Evolutionary conservation across 305 asterid species (phyloP), one percentile per base, ranked within the genome.

Genomic region (Andrographis paniculata): DNA sequence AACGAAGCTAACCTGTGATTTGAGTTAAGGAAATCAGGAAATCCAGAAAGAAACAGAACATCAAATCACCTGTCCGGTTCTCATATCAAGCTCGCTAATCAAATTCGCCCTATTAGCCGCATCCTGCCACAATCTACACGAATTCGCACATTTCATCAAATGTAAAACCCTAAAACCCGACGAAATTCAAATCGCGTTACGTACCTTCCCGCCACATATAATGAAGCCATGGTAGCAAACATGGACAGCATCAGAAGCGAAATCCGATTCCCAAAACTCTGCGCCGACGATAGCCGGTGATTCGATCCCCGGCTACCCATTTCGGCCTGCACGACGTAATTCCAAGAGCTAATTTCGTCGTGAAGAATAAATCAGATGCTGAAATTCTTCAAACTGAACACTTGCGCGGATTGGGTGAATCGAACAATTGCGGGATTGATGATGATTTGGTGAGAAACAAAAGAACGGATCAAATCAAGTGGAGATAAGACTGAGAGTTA

Each of bases 71-170:
- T 72, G 94, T 37, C 83, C 89, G 42, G 87, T 80, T 68, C 75
- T 75, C 60, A 57, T 68, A 59, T 78, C 83, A 35, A 87, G 89
- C 66, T 78, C 83, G 40, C 56, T 51, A 54, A 72, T 66, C 49
- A 87, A 47, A 58, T 67, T 55, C 33, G 80, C 79, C 56, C 93
- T 72, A 53, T 52, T 80, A 64, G 67, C 73, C 12, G 96, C 71
- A 17, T 82, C 95, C 70, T 82, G 92, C 95, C 95, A 86, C 74
- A 82, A 55, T 61, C 96, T 87, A 61, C 59, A 59, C 46, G 38
- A 53, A 49, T 55, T 20, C 62, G 63, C 5, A 19, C 28, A 19
- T 20, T n/a, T 17, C 14, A 11, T 44, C 49, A 44, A 14, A 44
- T 5, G 18, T 23, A 47, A 20, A 23, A 40, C 9, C 11, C 10